Base-by-base conservation (phyloP, 352 stramenopile species). In the Phytopythium boreale region DNA sequence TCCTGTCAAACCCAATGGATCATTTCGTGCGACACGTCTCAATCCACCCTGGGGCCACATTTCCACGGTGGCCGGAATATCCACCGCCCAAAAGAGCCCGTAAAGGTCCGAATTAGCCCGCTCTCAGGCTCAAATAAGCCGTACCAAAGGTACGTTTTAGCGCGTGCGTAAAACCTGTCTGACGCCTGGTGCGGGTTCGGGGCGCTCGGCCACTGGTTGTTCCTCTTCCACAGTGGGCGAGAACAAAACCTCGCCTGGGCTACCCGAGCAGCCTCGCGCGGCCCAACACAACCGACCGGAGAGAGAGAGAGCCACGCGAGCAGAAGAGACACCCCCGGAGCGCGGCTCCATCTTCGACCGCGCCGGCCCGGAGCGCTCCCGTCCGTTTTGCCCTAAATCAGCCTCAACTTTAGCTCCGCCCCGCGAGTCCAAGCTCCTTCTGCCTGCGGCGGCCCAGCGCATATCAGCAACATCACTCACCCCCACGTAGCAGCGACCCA, bases 271-370 rank as follows among this genome's bases (percentile, higher is more conserved):
- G n/a, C n/a, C n/a, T n/a, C n/a, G n/a, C n/a, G n/a, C n/a, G 36
- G 2, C 10, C 41, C 47, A 26, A 29, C 47, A 53, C 47, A 53
- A 53, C 47, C 47, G 17, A 47, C 41, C 41, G 29, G 43, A 50
- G 43, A 50, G n/a, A 10, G 47, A 36, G 47, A 39, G 34, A 10
- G 10, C 5, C 7, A 14, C 34, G 6, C 47, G 47, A 55, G 47
- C 47, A 55, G 47, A 55, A 55, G 47, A 55, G 47, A 36, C 47
- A 55, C 46, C 46, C 44, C 43, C 43, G 43, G 43, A 50, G 43
- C 43, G 8, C 43, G 43, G 43, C 43, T n/a, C 43, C 19, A n/a
- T 46, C 8, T 10, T n/a, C 34, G 34, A 39, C 34, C 34, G 10
- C 34, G 34, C 34, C 34, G 6, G 39, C 39, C 15, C 17, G 39